Evolutionary conservation across 805 yeast genomes (phyloP), one percentile per base, ranked within the genome.

Genomic region (Saccharomycopsis malanga): DNA sequence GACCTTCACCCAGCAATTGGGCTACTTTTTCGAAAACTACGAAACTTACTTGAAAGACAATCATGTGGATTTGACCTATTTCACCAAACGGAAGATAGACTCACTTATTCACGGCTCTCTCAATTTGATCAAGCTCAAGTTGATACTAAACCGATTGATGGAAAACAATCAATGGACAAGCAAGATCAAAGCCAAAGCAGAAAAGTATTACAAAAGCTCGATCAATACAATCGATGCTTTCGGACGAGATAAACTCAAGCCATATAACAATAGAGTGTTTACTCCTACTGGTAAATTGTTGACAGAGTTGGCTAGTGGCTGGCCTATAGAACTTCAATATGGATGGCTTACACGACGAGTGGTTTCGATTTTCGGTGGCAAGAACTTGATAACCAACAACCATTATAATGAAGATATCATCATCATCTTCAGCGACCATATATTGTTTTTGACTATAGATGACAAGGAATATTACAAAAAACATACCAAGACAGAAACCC

Each of bases 261-360:
- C 77, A 6, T 79, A 75, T 53, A 75, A 73, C 50, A 70, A 79
- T 45, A 67, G 96, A 53, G 79, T 87, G 0, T 85, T 88, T 61
- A 89, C 96, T 0, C 96, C 96, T 2, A 81, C 95, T 0, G 97
- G 97, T 0, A 88, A 87, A 61, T 72, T 91, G 2, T 66, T 91
- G 42, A 81, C 94, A 0, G 96, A 88, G 56, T 63, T 88, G 17
- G 95, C 96, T 2, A 71, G 77, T 14, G 79, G 77, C 10, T 89
- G 97, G 97, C 98, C 98, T 0, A 65, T 76, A 0, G 89, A 83
- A 54, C 68, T 91, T 21, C 95, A 86, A 53, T 82, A 80, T 58
- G 95, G 95, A 18, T 89, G 96, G 97, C 61, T 87, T 24, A 76
- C 82, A 32, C 71, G 98, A 53, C 73, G 94, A 50, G 93, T 91